Conservation (phyloP, 148 eudicot genomes). For the Spergularia marina region DNA sequence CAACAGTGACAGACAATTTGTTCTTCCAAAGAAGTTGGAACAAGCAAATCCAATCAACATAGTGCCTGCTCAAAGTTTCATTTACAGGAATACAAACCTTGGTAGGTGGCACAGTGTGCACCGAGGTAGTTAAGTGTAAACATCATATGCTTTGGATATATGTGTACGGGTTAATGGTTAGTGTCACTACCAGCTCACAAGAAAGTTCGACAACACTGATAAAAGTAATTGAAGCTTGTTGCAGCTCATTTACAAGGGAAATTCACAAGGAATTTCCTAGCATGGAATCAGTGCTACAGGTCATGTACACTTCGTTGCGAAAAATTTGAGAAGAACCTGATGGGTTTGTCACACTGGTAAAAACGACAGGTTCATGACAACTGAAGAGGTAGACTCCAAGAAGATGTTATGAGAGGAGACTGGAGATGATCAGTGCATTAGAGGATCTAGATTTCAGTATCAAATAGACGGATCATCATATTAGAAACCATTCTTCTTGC, state of each 20-base stretch:
- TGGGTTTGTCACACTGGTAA: background rate
- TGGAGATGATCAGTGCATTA: background rate
- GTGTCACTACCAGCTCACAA: constrained; percentile 14
- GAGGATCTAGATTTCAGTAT: constrained; percentile 60
- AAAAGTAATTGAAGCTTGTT: background rate
- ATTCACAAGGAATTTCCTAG: background rate
- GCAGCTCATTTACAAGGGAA: background rate
- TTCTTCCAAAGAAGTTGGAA: constrained; percentile 22
- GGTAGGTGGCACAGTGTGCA: constrained; percentile 19
- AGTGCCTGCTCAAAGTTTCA: background rate
- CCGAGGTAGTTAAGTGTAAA: constrained; percentile 16
- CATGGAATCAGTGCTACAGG: background rate
- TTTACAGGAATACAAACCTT: background rate
- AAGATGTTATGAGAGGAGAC: background rate
- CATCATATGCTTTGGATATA: background rate
- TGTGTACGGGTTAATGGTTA: constrained; percentile 13
- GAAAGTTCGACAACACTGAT: background rate
- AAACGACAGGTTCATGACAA: background rate
- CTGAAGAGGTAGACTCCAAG: background rate
- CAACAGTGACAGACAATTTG: background rate
- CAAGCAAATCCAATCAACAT: constrained; percentile 8
- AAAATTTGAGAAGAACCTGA: background rate
- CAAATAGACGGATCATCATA: constrained; percentile 66
- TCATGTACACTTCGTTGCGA: background rate
- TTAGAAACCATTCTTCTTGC: constrained; percentile 71